Percentiles rank a stretch among this genome's conserved stretches.
Evolutionary conservation across 345 rosid species (phyloP).

Genomic region (Citrus unshiu): DNA sequence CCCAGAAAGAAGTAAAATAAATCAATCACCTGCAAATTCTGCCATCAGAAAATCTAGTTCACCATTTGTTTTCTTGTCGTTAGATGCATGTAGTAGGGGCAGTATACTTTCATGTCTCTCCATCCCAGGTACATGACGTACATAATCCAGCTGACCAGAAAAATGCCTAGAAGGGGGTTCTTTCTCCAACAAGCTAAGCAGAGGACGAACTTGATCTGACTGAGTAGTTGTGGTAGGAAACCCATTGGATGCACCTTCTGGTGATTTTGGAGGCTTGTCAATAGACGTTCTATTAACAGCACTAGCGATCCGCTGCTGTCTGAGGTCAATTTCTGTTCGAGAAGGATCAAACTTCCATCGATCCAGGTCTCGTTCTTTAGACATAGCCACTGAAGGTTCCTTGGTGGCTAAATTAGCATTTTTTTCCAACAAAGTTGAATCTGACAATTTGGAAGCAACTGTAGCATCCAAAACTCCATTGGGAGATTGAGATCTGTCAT

Average conservation of each 20-base stretch:
- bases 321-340: conserved; percentile 51
- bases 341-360: conserved; percentile 40
- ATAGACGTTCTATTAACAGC: conserved; percentile 58
- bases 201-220: conserved; percentile 88
- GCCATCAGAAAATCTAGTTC: conserved; percentile 95
- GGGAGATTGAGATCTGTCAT: conserved; percentile 64
- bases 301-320: conserved; percentile 45
- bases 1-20: background rate
- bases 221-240: conserved; percentile 42
- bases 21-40: conserved; percentile 77
- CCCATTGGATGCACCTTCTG: conserved; percentile 64
- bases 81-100: conserved; percentile 79
- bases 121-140: conserved; percentile 71
- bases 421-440: conserved; percentile 35
- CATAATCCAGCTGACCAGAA: conserved; percentile 92
- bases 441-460: conserved; percentile 34
- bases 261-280: conserved; percentile 68
- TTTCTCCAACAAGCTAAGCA: conserved; percentile 96
- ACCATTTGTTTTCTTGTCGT: conserved; percentile 84
- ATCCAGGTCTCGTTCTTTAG: conserved; percentile 45
- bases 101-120: conserved; percentile 92
- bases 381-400: conserved; percentile 24
- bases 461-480: conserved; percentile 49
- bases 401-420: conserved; percentile 23
- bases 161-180: conserved; percentile 86